Conservation (phyloP, 176 grass and related monocot genomes). For the Bonia amplexicaulis region DNA sequence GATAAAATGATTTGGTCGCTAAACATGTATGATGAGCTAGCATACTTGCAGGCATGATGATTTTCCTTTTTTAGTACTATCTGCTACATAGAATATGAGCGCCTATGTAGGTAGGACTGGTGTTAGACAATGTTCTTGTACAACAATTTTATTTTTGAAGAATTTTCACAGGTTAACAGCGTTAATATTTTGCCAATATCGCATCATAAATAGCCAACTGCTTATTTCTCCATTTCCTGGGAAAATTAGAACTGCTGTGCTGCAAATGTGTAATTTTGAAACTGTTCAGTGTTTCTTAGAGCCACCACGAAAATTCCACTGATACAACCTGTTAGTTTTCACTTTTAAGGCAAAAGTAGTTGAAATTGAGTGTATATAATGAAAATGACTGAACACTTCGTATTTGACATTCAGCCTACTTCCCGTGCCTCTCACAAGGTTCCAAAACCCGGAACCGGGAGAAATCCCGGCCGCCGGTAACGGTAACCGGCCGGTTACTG, state of each 20-base stretch:
- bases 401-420: background rate
- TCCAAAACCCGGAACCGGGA: too few species aligned
- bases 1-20: slow-evolving; percentile 27
- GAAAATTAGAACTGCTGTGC: background rate
- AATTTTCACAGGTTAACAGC: background rate
- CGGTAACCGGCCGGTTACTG: too few species aligned
- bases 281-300: background rate
- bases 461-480: too few species aligned
- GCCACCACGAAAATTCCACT: background rate
- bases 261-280: background rate
- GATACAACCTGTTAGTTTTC: background rate
- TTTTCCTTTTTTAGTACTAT: slow-evolving; percentile 4
- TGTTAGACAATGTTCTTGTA: background rate
- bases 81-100: background rate
- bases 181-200: background rate
- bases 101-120: background rate
- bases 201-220: background rate
- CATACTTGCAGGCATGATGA: background rate
- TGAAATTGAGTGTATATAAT: background rate
- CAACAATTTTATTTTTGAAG: background rate
- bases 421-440: too few species aligned
- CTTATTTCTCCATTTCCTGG: background rate
- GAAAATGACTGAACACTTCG: background rate
- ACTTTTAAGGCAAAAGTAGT: background rate
- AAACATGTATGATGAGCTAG: slow-evolving; percentile 15